Evolutionary conservation across 2,329 filamentous ascomycete species (phyloP).

Genomic region (Paecilomyces dactylethromorphus): DNA sequence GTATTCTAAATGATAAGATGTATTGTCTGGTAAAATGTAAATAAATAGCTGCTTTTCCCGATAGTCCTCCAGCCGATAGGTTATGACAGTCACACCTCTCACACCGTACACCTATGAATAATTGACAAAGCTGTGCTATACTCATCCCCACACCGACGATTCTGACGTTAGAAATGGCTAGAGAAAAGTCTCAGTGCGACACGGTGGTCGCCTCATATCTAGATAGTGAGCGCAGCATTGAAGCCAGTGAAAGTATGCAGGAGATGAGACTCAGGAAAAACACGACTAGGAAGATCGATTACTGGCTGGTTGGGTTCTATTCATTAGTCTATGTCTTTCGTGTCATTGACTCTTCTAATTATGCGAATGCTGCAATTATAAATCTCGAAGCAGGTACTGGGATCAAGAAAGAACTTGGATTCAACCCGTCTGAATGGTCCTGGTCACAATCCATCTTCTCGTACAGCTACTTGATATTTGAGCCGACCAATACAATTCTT

Average conservation of each 20-base stretch:
- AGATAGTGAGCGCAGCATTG: background rate
- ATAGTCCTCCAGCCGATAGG: no score
- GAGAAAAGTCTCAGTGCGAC: background rate
- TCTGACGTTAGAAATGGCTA: background rate
- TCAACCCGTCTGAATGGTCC: slow-evolving; percentile 28
- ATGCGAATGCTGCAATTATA: slow-evolving; percentile 37
- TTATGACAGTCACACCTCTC: no score
- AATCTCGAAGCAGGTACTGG: slow-evolving; percentile 34
- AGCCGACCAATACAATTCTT: slow-evolving; percentile 32
- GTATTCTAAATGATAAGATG: no score
- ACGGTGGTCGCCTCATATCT: background rate
- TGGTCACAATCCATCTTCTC: slow-evolving; percentile 38
- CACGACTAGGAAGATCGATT: slow-evolving; percentile 28
- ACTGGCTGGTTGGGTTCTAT: slow-evolving; percentile 22
- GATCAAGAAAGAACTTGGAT: slow-evolving; percentile 32
- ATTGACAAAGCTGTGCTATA: no score
- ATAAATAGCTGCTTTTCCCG: no score
- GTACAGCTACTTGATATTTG: slow-evolving; percentile 34
- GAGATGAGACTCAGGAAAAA: slow-evolving; percentile 18
- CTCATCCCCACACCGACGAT: background rate
- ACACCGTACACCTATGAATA: no score
- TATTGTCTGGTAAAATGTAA: no score
- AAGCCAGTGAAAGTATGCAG: background rate
- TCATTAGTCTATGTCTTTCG: slow-evolving; percentile 35
- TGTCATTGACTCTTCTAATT: slow-evolving; percentile 34